Percentiles rank a stretch among this genome's conserved stretches.
Evolutionary conservation across 345 rosid species (phyloP).

Genomic region (Brassica incana): DNA sequence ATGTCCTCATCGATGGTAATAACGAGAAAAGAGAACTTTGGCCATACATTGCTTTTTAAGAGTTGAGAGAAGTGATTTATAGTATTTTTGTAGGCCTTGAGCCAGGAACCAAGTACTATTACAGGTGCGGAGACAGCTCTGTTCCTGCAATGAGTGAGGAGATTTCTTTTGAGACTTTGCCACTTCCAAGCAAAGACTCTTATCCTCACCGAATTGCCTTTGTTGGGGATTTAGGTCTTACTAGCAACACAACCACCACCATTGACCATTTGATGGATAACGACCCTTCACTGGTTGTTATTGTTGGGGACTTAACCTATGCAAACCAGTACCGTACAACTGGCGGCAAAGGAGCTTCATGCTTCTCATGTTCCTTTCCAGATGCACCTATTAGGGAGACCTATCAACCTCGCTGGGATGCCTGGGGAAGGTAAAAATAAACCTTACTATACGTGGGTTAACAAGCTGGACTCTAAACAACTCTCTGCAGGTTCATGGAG

Average conservation of each 20-base stretch:
- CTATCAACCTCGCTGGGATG: conserved; percentile 96
- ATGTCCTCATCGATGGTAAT: conserved; percentile 69
- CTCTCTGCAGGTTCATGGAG: conserved; percentile 71
- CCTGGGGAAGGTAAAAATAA: conserved; percentile 74
- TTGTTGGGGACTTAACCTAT: conserved; percentile 79
- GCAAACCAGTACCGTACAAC: conserved; percentile 84
- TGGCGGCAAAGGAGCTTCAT: conserved; percentile 71
- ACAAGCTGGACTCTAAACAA: background rate
- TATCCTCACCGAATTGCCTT: conserved; percentile 71
- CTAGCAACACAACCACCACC: conserved; percentile 77
- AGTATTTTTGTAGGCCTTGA: conserved; percentile 55
- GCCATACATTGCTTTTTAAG: conserved; percentile 49
- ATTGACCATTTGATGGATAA: conserved; percentile 61
- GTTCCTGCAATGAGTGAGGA: conserved; percentile 75
- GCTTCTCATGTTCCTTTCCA: conserved; percentile 74
- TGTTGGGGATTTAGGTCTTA: conserved; percentile 83
- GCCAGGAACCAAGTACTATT: conserved; percentile 59
- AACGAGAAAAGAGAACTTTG: background rate
- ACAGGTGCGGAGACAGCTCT: conserved; percentile 75
- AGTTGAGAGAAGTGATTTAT: background rate
- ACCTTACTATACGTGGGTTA: background rate
- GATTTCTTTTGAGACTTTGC: conserved; percentile 56
- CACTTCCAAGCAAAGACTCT: conserved; percentile 45
- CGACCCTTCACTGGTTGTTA: conserved; percentile 67
- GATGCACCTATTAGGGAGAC: conserved; percentile 80